Conservation (phyloP, 768 basidiomycete species). For the Podaxis rugospora region DNA sequence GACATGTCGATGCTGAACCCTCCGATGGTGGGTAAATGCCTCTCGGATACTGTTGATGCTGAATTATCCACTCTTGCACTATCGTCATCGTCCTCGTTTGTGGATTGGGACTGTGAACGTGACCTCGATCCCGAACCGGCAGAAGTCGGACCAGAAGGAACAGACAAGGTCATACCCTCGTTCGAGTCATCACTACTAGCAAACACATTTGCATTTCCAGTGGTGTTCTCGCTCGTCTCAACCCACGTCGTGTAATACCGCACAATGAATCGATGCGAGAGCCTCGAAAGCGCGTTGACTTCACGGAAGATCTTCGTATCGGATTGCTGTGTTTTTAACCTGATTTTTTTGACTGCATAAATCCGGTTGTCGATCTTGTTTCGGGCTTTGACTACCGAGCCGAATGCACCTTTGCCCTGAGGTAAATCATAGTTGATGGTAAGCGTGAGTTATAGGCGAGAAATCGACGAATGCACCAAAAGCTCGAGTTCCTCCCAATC, state of each 20-base stretch:
- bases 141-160: slow-evolving; percentile 14
- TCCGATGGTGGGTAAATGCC: slow-evolving; percentile 38
- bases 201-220: slow-evolving; percentile 13
- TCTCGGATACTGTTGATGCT: slow-evolving; percentile 17
- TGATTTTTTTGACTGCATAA: slow-evolving; percentile 93
- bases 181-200: slow-evolving; percentile 50
- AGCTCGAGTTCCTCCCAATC: slow-evolving; percentile 94
- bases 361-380: slow-evolving; percentile 85
- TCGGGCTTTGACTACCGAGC: slow-evolving; percentile 91
- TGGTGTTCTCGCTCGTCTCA: slow-evolving; percentile 53
- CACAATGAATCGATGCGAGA: slow-evolving; percentile 88
- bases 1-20: slow-evolving; percentile 64
- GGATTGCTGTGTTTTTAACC: slow-evolving; percentile 69
- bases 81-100: not conserved
- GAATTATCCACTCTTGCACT: not conserved
- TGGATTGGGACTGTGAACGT: not conserved
- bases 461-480: slow-evolving; percentile 39
- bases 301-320: slow-evolving; percentile 89
- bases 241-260: slow-evolving; percentile 91
- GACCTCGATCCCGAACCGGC: not conserved
- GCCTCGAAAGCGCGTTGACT: slow-evolving; percentile 81
- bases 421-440: not conserved
- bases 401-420: slow-evolving; percentile 87
- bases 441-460: not conserved
- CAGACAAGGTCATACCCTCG: slow-evolving; percentile 45